Percentiles rank a stretch among this genome's conserved stretches.
phyloP scores from a whole-genome alignment of 208 protist genomes.

The Strigomonas culicis region DNA sequence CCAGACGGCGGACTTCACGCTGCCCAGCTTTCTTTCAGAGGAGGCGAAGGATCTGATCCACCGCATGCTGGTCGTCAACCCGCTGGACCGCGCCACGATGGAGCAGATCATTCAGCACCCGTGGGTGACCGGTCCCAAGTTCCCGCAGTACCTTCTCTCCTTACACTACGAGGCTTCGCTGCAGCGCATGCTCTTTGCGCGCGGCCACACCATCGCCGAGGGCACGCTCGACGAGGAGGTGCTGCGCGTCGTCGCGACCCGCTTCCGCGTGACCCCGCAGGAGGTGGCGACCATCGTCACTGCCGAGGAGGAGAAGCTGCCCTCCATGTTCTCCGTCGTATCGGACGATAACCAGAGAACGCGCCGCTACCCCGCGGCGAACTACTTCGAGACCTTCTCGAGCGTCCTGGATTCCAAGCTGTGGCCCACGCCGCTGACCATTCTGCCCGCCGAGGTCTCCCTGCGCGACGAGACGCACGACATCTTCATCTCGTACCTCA shows the following conservation, averaged over 20 bases:
- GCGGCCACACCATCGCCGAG: conserved; percentile 24
- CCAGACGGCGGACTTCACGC: conserved; percentile 50
- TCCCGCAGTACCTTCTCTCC: conserved; percentile 58
- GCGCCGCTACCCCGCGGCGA: conserved; percentile 50
- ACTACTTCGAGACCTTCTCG: conserved; percentile 69
- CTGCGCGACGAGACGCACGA: conserved; percentile 70
- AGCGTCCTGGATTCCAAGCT: conserved; percentile 79
- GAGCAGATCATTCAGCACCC: conserved; percentile 88
- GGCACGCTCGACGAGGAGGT: conserved; percentile 56
- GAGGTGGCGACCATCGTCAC: conserved; percentile 48
- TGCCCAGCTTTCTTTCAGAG: conserved; percentile 43
- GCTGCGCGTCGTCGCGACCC: conserved; percentile 44
- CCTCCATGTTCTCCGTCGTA: conserved; percentile 41
- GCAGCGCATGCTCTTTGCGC: conserved; percentile 55
- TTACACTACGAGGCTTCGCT: conserved; percentile 67
- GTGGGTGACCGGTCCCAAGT: conserved; percentile 57
- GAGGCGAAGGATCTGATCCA: conserved; percentile 53
- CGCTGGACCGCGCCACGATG: conserved; percentile 83
- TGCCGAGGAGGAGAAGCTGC: conserved; percentile 47
- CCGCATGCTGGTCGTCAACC: conserved; percentile 72
- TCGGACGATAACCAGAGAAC: conserved; percentile 17
- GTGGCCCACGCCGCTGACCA: conserved; percentile 73
- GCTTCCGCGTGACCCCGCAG: conserved; percentile 45
- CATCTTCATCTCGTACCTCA: conserved; percentile 72
- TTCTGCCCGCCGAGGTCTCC: conserved; percentile 57